Percentiles rank a stretch among this genome's conserved stretches.
These are phyloP conservation scores for Cryptococcus amylolentus DNA, from an alignment of 1,284 basidiomycete species.

Conservation along the genomic window DNA sequence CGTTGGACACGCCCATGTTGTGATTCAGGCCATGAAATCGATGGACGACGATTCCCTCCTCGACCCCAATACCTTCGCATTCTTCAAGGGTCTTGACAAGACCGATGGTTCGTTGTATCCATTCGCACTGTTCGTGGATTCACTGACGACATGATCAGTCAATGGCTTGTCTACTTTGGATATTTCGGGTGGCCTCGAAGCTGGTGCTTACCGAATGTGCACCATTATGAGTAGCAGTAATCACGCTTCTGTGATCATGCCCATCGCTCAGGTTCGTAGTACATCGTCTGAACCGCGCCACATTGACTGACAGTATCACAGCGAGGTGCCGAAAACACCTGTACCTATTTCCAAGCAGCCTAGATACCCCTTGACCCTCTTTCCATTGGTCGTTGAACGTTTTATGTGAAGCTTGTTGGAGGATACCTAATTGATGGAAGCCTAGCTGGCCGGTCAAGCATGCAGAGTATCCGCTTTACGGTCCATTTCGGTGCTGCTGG, in stretches of 20 bases:
- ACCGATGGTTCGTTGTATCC: conserved; percentile 17
- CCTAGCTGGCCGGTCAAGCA: background rate
- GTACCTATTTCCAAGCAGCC: conserved; percentile 14
- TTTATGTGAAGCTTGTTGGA: background rate
- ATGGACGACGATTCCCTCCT: conserved; percentile 56
- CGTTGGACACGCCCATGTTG: conserved; percentile 63
- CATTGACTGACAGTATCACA: conserved; percentile 3
- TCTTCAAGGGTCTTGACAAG: conserved; percentile 65
- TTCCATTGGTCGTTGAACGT: too few relatives aligned
- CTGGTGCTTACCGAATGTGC: conserved; percentile 60
- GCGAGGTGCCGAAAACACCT: conserved; percentile 27
- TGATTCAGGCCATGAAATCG: conserved; percentile 57
- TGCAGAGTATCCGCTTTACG: background rate
- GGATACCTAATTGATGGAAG: background rate
- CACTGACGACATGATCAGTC: conserved; percentile 38
- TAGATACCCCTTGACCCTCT: background rate
- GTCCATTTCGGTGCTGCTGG: too few relatives aligned
- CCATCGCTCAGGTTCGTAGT: conserved; percentile 16
- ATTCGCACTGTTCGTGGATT: background rate
- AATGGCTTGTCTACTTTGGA: conserved; percentile 57
- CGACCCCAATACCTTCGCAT: conserved; percentile 56
- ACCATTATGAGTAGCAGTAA: conserved; percentile 54
- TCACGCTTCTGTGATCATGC: conserved; percentile 57
- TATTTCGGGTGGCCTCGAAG: conserved; percentile 59
- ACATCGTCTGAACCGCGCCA: too few relatives aligned